Conservation (phyloP, 371 early-diverging fungal species). For the Coemansia sp. region DNA sequence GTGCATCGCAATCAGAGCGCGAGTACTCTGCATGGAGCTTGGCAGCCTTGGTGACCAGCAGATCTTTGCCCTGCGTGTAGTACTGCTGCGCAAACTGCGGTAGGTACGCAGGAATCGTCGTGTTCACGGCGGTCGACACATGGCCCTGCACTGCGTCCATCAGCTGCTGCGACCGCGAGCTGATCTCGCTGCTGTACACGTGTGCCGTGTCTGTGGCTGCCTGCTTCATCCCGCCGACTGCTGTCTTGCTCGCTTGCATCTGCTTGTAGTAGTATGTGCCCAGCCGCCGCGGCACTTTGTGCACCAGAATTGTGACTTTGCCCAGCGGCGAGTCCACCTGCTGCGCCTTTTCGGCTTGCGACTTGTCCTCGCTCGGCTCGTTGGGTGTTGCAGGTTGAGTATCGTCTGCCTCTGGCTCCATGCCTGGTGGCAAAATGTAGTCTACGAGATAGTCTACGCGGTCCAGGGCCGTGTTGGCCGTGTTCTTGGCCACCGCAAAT, state of each 20-base stretch:
- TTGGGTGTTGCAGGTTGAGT: not conserved
- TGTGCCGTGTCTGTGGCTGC: conserved; percentile 41
- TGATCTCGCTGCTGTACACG: conserved; percentile 41
- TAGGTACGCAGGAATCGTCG: conserved; percentile 40
- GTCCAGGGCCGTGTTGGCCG: conserved; percentile 54
- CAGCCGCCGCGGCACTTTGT: conserved; percentile 54
- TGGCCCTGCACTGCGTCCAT: conserved; percentile 41
- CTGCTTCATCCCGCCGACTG: conserved; percentile 34
- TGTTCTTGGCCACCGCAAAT: conserved; percentile 54
- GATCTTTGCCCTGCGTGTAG: conserved; percentile 46
- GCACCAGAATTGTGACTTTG: conserved; percentile 52
- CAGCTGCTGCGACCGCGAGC: conserved; percentile 37
- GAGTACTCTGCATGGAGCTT: conserved; percentile 51
- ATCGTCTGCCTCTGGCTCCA: not conserved
- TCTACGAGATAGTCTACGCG: conserved; percentile 52
- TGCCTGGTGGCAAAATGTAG: conserved; percentile 44
- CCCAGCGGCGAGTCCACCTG: conserved; percentile 28
- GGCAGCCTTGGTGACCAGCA: conserved; percentile 37
- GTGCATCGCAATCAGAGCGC: conserved; percentile 46
- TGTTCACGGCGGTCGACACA: conserved; percentile 30
- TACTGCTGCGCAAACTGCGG: conserved; percentile 47
- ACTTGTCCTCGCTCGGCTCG: not conserved
- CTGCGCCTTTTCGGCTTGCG: not conserved
- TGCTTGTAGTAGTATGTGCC: conserved; percentile 54
- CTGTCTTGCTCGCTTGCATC: conserved; percentile 34